These are phyloP conservation scores for Aspergillus aculeatinus DNA, from an alignment of 2,329 filamentous ascomycete species.

Conservation along the genomic window DNA sequence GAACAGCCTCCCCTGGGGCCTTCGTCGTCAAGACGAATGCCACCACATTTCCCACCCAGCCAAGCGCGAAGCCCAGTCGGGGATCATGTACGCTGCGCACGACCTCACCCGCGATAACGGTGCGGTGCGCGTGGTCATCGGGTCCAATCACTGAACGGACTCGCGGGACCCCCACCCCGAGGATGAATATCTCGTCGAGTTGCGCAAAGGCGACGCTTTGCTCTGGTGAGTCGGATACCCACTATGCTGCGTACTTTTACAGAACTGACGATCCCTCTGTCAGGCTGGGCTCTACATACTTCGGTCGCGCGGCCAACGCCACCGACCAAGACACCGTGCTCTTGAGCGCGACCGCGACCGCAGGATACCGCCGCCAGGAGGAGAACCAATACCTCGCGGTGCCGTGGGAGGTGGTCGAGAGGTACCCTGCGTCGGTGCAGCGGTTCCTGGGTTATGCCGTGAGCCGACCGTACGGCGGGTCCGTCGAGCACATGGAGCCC, in stretches of 20 bases:
- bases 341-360: not conserved
- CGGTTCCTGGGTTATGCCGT: not conserved
- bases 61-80: not conserved
- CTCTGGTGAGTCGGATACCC: not conserved
- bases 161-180: not conserved
- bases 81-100: not conserved
- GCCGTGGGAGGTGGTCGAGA: not conserved
- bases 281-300: not conserved
- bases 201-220: not conserved
- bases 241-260: too few relatives aligned
- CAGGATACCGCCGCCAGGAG: not conserved
- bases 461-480: not conserved
- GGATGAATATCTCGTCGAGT: not conserved
- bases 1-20: not conserved
- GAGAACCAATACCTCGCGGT: slow-evolving; percentile 1
- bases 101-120: not conserved
- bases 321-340: not conserved
- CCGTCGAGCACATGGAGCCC: slow-evolving; percentile 1
- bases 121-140: not conserved
- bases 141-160: not conserved
- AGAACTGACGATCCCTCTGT: too few relatives aligned
- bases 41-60: not conserved
- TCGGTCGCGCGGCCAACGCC: not conserved
- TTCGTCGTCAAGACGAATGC: not conserved
- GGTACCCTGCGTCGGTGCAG: not conserved